Evolutionary conservation across 345 rosid genomes (phyloP).

Genomic region (Camelina neglecta): DNA sequence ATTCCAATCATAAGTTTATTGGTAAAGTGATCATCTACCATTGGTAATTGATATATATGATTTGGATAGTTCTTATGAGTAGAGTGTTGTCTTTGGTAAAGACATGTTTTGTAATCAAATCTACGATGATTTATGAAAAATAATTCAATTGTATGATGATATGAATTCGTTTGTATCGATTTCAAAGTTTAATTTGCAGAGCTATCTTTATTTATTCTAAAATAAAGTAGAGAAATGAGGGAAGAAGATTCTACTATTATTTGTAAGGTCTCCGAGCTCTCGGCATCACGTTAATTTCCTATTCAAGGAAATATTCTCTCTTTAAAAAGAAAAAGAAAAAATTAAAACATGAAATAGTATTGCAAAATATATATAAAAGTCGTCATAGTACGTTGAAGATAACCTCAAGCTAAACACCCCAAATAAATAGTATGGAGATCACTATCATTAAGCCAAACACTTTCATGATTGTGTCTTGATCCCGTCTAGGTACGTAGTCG

Average conservation of each 20-base stretch:
- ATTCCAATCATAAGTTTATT: neutral
- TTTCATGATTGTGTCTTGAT: slow-evolving; percentile 14
- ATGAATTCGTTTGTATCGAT: no score
- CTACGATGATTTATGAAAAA: no score
- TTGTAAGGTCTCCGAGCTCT: slow-evolving; percentile 47
- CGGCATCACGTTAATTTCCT: slow-evolving; percentile 40
- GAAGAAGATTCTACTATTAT: slow-evolving; percentile 39
- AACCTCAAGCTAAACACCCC: slow-evolving; percentile 2
- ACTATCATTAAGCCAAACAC: neutral
- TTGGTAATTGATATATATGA: neutral
- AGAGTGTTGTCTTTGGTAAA: no score
- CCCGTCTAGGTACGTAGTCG: neutral
- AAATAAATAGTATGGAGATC: neutral
- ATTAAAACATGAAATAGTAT: neutral
- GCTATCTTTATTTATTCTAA: neutral
- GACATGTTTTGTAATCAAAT: no score
- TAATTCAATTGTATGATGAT: no score
- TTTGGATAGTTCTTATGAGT: no score
- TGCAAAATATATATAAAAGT: slow-evolving; percentile 20
- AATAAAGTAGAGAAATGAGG: slow-evolving; percentile 25
- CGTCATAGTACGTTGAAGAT: slow-evolving; percentile 2
- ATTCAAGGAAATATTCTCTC: slow-evolving; percentile 39
- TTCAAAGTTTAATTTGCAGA: no score
- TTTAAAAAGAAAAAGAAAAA: neutral
- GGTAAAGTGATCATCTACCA: neutral